Percentiles rank a stretch among this genome's conserved stretches.
These are phyloP conservation scores for Kazachstania africana DNA, from an alignment of 805 yeast species.

Conservation along the genomic window DNA sequence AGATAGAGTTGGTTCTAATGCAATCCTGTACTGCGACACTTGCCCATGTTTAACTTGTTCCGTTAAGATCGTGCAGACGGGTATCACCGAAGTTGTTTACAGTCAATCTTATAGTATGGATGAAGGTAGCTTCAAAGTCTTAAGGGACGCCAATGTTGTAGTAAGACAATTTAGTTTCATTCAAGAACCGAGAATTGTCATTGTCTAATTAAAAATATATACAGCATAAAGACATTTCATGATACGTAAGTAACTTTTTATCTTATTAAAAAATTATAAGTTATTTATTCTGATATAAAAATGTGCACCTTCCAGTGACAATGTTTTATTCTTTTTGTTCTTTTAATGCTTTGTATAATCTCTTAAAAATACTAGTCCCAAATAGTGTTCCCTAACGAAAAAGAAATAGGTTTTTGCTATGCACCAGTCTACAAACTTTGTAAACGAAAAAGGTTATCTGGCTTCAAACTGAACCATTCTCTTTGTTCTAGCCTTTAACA, in stretches of 20 bases:
- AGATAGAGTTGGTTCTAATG: conserved; percentile 55
- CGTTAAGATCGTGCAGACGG: conserved; percentile 87
- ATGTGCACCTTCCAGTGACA: too few species aligned
- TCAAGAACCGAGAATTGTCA: conserved; percentile 18
- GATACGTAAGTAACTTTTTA: too few species aligned
- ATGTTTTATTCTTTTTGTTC: too few species aligned
- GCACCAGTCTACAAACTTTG: too few species aligned
- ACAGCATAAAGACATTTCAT: neutral
- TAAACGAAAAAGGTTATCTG: conserved; percentile 33
- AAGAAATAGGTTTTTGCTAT: too few species aligned
- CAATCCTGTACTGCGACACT: conserved; percentile 83
- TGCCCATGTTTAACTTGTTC: conserved; percentile 96
- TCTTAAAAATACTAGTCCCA: too few species aligned
- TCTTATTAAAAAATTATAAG: too few species aligned
- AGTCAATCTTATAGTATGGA: conserved; percentile 93
- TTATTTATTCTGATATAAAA: too few species aligned
- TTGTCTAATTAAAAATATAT: conserved; percentile 4
- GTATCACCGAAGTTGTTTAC: conserved; percentile 84
- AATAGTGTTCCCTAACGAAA: too few species aligned
- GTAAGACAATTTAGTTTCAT: conserved; percentile 45
- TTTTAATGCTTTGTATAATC: too few species aligned
- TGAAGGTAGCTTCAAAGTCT: conserved; percentile 53
- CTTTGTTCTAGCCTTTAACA: conserved; percentile 94
- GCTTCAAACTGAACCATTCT: conserved; percentile 90
- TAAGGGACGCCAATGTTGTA: conserved; percentile 60